Evolutionary conservation across 106 monocot genomes (phyloP).

Genomic region (Cymbidium sinense): DNA sequence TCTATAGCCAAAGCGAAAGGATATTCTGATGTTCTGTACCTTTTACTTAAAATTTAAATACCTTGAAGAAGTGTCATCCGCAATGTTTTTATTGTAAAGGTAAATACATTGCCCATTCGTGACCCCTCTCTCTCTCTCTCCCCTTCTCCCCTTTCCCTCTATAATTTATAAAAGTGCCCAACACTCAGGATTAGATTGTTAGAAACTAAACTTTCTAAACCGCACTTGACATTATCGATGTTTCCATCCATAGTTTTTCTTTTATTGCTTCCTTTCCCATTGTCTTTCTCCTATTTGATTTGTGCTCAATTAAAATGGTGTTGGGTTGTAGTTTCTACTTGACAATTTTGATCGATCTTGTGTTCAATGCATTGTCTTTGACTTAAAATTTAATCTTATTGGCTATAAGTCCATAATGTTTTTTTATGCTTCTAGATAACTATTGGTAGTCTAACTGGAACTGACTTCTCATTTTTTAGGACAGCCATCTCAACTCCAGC

Average conservation of each 20-base stretch:
- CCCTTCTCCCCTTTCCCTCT: too few species aligned
- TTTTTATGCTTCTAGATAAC: not conserved
- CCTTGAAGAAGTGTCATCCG: constrained; percentile 84
- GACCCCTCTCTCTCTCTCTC: not conserved
- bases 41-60: constrained; percentile 71
- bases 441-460: not conserved
- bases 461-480: constrained; percentile 17
- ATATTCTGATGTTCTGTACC: constrained; percentile 75
- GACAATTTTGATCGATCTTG: not conserved
- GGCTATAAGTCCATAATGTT: not conserved
- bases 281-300: not conserved
- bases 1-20: constrained; percentile 63
- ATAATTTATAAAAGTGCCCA: not conserved
- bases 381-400: not conserved
- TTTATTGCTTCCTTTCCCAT: not conserved
- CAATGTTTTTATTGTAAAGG: constrained; percentile 39
- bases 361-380: not conserved
- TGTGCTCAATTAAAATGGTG: not conserved
- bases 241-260: not conserved
- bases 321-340: not conserved
- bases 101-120: not conserved
- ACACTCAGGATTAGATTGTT: not conserved
- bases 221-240: not conserved
- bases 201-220: too few species aligned
- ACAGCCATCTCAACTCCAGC: constrained; percentile 49